A percentile compares a stretch with the other conserved stretches of the same genome.
Evolutionary conservation across 768 basidiomycete genomes (phyloP).

Genomic region (Phlegmacium glaucopus): DNA sequence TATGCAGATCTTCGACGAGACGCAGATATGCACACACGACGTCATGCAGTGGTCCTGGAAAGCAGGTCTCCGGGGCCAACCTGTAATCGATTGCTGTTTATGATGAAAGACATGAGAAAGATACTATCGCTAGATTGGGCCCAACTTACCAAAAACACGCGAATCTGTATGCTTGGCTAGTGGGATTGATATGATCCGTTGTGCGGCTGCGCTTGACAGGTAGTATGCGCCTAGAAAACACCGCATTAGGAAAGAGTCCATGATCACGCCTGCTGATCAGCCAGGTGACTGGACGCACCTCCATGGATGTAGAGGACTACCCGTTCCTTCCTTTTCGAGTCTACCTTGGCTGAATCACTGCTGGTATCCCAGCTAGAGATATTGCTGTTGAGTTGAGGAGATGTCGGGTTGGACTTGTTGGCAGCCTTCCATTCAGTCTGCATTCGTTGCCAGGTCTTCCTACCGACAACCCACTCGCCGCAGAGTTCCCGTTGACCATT

Average conservation of each 20-base stretch:
- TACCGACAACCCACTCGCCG: conserved; percentile 98
- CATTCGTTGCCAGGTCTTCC: conserved; percentile 82
- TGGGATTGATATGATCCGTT: conserved; percentile 87
- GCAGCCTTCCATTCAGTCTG: conserved; percentile 75
- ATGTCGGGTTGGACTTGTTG: conserved; percentile 17
- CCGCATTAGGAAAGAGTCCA: neutral
- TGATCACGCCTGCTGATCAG: neutral
- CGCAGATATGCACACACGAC: conserved; percentile 85
- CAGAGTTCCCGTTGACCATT: conserved; percentile 76
- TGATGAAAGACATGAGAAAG: conserved; percentile 1
- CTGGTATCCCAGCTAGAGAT: conserved; percentile 4
- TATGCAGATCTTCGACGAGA: conserved; percentile 81
- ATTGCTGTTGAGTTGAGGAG: conserved; percentile 5
- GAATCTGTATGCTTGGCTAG: conserved; percentile 86
- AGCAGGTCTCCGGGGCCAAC: conserved; percentile 90
- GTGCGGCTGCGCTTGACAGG: conserved; percentile 85
- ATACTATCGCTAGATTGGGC: neutral
- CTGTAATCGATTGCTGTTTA: conserved; percentile 92
- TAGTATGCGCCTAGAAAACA: conserved; percentile 78
- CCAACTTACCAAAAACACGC: conserved; percentile 66
- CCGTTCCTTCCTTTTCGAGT: conserved; percentile 54
- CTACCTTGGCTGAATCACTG: conserved; percentile 11
- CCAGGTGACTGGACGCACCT: conserved; percentile 45
- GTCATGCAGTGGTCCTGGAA: conserved; percentile 87
- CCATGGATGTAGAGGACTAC: conserved; percentile 95